A percentile compares a stretch with the other conserved stretches of the same genome.
Evolutionary conservation across 768 basidiomycete species (phyloP).

Genomic region (Leucocoprinus sp.): DNA sequence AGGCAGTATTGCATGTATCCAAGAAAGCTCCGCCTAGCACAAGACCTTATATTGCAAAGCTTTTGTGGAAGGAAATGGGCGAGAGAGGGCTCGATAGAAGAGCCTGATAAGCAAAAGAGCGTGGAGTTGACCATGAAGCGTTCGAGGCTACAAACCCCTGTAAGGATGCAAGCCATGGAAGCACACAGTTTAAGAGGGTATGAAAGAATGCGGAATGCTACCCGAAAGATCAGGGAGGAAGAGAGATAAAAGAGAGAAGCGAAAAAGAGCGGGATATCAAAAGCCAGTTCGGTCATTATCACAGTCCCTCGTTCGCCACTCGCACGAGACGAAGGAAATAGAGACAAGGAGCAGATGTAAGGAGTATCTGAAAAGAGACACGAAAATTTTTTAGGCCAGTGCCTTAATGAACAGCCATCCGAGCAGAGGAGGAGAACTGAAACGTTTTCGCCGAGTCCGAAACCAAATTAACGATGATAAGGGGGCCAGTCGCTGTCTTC

Average conservation of each 20-base stretch:
- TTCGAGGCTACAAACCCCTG: not conserved
- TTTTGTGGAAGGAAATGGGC: not conserved
- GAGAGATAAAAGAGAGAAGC: not conserved
- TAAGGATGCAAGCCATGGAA: not conserved
- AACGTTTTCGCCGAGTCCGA: not conserved
- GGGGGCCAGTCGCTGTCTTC: too few species aligned
- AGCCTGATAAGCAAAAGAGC: not conserved
- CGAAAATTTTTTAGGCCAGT: not conserved
- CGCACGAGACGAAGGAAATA: not conserved
- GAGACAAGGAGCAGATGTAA: not conserved
- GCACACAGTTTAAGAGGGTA: not conserved
- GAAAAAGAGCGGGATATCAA: constrained; percentile 5
- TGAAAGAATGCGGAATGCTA: not conserved
- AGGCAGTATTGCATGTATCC: not conserved
- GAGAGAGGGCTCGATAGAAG: not conserved
- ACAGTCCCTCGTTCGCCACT: not conserved
- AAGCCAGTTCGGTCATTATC: constrained; percentile 1
- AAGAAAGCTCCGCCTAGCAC: not conserved
- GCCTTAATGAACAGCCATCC: too few species aligned
- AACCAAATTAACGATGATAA: not conserved
- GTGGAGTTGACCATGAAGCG: not conserved
- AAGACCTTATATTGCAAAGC: too few species aligned
- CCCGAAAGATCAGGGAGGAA: not conserved
- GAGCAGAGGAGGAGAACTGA: not conserved
- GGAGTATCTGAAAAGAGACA: not conserved